Conservation (phyloP, 805 yeast genomes). For the Candida sphagnicola region DNA sequence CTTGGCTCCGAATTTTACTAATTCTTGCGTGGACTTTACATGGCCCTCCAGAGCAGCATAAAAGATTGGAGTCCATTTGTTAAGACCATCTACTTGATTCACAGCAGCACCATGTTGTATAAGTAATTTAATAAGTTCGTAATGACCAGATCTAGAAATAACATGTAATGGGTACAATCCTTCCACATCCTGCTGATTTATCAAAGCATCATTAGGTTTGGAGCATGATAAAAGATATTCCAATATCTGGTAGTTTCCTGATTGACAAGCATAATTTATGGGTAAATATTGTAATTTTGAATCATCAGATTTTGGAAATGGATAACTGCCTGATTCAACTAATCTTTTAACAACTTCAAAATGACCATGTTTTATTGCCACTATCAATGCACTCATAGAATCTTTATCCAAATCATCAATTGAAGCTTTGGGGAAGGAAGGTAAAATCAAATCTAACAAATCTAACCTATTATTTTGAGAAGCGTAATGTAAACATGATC, state of each 20-base stretch:
- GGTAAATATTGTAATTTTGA: constrained; percentile 65
- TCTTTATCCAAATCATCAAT: constrained; percentile 61
- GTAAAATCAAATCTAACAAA: constrained; percentile 40
- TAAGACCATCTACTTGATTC: constrained; percentile 76
- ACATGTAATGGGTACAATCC: constrained; percentile 87
- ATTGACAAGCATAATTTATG: constrained; percentile 82
- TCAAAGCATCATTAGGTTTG: constrained; percentile 15
- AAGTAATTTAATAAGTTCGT: constrained; percentile 61
- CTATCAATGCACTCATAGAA: constrained; percentile 76
- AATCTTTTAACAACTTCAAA: constrained; percentile 35
- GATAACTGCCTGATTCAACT: constrained; percentile 30
- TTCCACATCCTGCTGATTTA: constrained; percentile 72
- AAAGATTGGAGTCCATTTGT: constrained; percentile 91
- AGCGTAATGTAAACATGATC: constrained; percentile 86
- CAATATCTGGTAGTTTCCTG: constrained; percentile 71
- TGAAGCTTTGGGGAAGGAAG: constrained; percentile 29
- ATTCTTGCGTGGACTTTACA: constrained; percentile 59
- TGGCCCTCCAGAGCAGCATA: constrained; percentile 89
- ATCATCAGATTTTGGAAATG: constrained; percentile 43
- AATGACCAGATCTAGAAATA: constrained; percentile 80
- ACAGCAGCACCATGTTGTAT: constrained; percentile 69
- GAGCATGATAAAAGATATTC: constrained; percentile 51
- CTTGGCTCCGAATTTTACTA: constrained; percentile 72
- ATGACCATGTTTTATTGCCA: constrained; percentile 71
- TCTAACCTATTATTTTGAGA: constrained; percentile 51